Conservation (phyloP, 1,139 yeast genomes). For the Yamadazyma taylorii region DNA sequence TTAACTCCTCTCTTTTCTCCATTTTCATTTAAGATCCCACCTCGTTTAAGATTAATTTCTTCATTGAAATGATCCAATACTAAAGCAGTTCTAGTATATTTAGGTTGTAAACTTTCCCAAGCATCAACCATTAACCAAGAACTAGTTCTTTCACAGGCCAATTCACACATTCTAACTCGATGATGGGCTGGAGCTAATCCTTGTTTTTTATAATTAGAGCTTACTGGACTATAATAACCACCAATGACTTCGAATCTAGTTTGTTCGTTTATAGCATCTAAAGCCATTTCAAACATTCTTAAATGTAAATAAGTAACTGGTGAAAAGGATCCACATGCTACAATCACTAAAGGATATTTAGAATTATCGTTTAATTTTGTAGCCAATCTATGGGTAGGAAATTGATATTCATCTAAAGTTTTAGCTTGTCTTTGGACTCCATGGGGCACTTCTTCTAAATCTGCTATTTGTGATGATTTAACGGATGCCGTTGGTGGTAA, state of each 20-base stretch:
- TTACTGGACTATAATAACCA: constrained; percentile 96
- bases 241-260: constrained; percentile 95
- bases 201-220: constrained; percentile 88
- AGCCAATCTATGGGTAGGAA: constrained; percentile 85
- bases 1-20: constrained; percentile 86
- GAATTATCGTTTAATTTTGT: constrained; percentile 68
- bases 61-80: constrained; percentile 96
- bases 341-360: constrained; percentile 87
- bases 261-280: constrained; percentile 90
- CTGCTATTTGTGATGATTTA: constrained; percentile 76
- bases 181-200: constrained; percentile 89
- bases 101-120: constrained; percentile 94
- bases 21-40: constrained; percentile 74
- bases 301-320: constrained; percentile 93
- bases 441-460: constrained; percentile 93
- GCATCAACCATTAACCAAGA: constrained; percentile 99
- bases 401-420: constrained; percentile 61
- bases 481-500: constrained; percentile 51
- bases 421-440: constrained; percentile 88
- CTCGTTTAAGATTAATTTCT: constrained; percentile 85
- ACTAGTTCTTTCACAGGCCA: constrained; percentile 95
- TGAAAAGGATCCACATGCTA: constrained; percentile 96
- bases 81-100: constrained; percentile 90
- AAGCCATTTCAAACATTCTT: constrained; percentile 98
- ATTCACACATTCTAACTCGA: constrained; percentile 95